Conservation (phyloP, 208 protist species). For the Phytomonas serpens region DNA sequence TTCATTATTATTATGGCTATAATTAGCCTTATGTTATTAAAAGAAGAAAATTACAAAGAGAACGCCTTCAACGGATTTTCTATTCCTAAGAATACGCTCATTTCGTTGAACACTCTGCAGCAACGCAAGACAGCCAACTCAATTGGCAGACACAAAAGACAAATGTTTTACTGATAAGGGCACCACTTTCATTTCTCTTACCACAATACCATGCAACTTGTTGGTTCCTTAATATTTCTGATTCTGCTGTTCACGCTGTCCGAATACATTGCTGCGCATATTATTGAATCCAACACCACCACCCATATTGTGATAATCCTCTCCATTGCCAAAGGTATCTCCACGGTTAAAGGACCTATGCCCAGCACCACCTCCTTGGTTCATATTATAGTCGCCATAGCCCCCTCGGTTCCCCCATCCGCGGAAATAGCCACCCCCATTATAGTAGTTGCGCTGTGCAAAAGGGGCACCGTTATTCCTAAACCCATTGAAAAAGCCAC, state of each 20-base stretch:
- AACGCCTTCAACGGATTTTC: constrained; percentile 3
- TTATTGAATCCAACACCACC: constrained; percentile 14
- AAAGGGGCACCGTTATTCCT: constrained; percentile 25
- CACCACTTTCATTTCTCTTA: background rate
- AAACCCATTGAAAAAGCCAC: constrained; percentile 25
- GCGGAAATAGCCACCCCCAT: constrained; percentile 17
- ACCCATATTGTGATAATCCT: constrained; percentile 5
- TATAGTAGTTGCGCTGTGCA: constrained; percentile 16
- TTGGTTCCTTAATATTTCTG: constrained; percentile 10
- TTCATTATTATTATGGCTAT: constrained; percentile 4
- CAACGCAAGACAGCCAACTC: background rate
- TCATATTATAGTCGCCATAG: constrained; percentile 16
- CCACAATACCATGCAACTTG: background rate
- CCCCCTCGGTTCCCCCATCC: constrained; percentile 18
- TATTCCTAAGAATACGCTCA: background rate
- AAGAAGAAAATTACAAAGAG: background rate
- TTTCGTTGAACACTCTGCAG: background rate
- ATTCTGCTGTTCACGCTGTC: constrained; percentile 20
- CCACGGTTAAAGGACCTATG: constrained; percentile 21
- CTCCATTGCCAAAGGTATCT: constrained; percentile 11
- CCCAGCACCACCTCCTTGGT: constrained; percentile 19
- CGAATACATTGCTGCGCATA: constrained; percentile 47
- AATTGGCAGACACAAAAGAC: background rate
- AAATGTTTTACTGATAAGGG: background rate
- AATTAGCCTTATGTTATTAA: background rate